Conservation (phyloP, 768 basidiomycete genomes). For the Coprinellus micaceus region DNA sequence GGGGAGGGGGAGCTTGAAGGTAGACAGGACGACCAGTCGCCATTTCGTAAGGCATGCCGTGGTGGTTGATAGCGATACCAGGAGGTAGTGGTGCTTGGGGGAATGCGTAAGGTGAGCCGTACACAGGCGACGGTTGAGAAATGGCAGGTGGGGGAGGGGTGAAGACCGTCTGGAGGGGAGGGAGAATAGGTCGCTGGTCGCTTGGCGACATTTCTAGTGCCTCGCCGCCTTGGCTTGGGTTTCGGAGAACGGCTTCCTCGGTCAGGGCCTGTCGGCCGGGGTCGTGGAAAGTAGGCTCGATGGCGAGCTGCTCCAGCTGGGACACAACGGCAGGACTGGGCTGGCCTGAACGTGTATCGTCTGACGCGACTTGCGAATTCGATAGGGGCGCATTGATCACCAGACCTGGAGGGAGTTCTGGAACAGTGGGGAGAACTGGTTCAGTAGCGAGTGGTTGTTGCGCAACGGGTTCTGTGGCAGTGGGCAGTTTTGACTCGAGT, state of each 20-base stretch:
- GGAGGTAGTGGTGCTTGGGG: constrained; percentile 61
- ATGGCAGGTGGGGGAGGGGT: constrained; percentile 34
- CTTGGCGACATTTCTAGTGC: not conserved
- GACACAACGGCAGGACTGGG: constrained; percentile 31
- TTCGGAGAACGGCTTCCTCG: constrained; percentile 47
- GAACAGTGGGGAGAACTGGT: constrained; percentile 30
- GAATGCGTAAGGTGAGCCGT: constrained; percentile 66
- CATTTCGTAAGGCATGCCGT: constrained; percentile 79
- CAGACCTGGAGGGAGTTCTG: constrained; percentile 18
- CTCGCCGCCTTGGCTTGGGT: constrained; percentile 18
- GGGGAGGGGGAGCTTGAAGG: constrained; percentile 50
- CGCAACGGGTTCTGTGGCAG: constrained; percentile 52
- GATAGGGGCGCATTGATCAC: constrained; percentile 14
- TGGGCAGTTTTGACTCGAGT: constrained; percentile 14
- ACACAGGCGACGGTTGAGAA: constrained; percentile 51
- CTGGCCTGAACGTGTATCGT: constrained; percentile 8
- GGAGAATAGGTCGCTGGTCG: constrained; percentile 34
- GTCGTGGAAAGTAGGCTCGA: constrained; percentile 31
- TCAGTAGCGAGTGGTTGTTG: constrained; percentile 41
- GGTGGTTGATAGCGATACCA: constrained; percentile 68
- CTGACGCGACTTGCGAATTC: not conserved
- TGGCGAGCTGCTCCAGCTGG: constrained; percentile 38
- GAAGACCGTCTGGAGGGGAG: constrained; percentile 41
- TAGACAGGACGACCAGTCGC: constrained; percentile 80
- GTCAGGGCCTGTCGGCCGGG: constrained; percentile 37